Conservation (phyloP, 2,329 filamentous ascomycete genomes). For the Penicillium janthinellum region DNA sequence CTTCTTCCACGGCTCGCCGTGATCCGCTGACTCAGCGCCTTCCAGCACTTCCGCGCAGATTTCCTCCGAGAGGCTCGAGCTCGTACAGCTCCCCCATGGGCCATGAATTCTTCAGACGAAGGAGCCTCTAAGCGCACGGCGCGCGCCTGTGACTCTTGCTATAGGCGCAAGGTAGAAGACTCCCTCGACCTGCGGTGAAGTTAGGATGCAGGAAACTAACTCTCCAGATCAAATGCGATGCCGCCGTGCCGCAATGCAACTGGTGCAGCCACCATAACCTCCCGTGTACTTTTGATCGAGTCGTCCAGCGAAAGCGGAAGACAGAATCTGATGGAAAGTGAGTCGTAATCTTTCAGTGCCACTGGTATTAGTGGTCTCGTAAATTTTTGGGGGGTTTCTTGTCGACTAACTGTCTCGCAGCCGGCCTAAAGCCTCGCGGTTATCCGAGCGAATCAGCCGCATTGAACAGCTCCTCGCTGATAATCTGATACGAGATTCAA, state of each 20-base stretch:
- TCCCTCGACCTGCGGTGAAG: too few species aligned
- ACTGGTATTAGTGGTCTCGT: neutral
- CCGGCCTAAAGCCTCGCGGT: constrained; percentile 27
- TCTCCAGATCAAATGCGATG: constrained; percentile 55
- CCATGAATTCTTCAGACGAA: constrained; percentile 25
- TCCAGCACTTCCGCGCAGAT: constrained; percentile 1
- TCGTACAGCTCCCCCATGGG: constrained; percentile 8
- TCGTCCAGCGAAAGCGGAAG: constrained; percentile 33
- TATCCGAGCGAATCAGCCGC: constrained; percentile 45
- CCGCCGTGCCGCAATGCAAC: constrained; percentile 48
- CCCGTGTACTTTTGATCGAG: constrained; percentile 50
- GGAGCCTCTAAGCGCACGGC: constrained; percentile 32
- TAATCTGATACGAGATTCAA: constrained; percentile 27
- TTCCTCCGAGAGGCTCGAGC: neutral
- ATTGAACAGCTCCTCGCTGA: constrained; percentile 44
- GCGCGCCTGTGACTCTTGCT: constrained; percentile 54
- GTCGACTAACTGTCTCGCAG: constrained; percentile 12
- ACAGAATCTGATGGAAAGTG: constrained; percentile 27
- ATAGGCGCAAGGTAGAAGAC: constrained; percentile 49
- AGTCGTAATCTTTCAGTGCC: neutral
- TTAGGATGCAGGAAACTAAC: neutral
- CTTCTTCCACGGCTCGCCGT: neutral
- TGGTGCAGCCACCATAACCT: constrained; percentile 55
- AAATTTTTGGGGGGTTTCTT: neutral
- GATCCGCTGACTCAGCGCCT: constrained; percentile 22